A percentile compares a stretch with the other conserved stretches of the same genome.
These are phyloP conservation scores for Hypoxylon sp. DNA, from an alignment of 2,329 filamentous ascomycete species.

Conservation along the genomic window DNA sequence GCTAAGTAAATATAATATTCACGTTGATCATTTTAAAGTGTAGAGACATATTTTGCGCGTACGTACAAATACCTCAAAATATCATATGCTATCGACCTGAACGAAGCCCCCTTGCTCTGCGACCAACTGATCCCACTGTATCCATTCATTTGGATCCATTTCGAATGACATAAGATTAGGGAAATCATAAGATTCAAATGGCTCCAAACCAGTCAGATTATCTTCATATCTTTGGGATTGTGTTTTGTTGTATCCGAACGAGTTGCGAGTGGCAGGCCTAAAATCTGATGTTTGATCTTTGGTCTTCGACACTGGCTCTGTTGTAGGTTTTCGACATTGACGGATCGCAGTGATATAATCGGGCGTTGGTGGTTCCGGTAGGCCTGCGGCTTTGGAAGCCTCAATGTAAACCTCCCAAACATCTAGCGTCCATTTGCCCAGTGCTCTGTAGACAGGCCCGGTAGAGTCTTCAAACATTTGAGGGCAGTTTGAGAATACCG, in stretches of 20 bases:
- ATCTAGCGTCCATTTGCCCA: constrained; percentile 51
- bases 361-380: constrained; percentile 43
- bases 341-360: constrained; percentile 47
- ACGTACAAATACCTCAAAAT: too few species aligned
- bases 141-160: constrained; percentile 51
- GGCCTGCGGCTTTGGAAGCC: constrained; percentile 41
- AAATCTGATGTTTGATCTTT: neutral
- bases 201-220: constrained; percentile 21
- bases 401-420: constrained; percentile 50
- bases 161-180: constrained; percentile 49
- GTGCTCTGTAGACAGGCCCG: constrained; percentile 46
- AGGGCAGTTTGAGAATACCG: constrained; percentile 46
- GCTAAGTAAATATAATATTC: too few species aligned
- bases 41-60: too few species aligned
- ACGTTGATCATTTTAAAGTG: too few species aligned
- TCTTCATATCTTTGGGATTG: constrained; percentile 16
- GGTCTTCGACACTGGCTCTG: constrained; percentile 14
- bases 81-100: neutral
- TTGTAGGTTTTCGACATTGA: constrained; percentile 33
- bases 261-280: neutral
- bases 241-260: constrained; percentile 4
- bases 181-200: constrained; percentile 43
- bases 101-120: constrained; percentile 38
- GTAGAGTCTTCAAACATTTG: constrained; percentile 43
- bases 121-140: constrained; percentile 52